phyloP scores from a whole-genome alignment of 352 stramenopile species.

The Pythium folliculosum region DNA sequence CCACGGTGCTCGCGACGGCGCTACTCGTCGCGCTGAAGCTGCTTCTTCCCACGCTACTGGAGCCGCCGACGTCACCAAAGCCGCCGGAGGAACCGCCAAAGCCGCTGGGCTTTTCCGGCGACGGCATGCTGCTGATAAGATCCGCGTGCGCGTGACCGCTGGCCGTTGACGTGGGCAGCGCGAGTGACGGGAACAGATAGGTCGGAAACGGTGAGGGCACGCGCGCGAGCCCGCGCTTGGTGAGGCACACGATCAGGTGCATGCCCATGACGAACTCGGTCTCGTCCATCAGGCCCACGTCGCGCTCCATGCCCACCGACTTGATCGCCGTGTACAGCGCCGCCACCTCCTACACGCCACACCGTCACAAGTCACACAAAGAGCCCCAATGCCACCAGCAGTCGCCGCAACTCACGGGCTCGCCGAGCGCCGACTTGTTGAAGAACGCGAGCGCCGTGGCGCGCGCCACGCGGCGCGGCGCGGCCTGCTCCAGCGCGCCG shows the following conservation, averaged over 20 bases:
- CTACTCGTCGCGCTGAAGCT: not conserved
- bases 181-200: conserved; percentile 65
- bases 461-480: conserved; percentile 23
- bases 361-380: not conserved
- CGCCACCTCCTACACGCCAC: conserved; percentile 37
- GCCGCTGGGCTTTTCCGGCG: conserved; percentile 31
- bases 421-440: conserved; percentile 42
- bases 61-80: not conserved
- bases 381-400: not conserved
- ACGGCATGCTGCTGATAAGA: conserved; percentile 44
- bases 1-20: not conserved
- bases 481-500: conserved; percentile 39
- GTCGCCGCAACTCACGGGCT: not conserved
- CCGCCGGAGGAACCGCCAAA: not conserved
- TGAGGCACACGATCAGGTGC: conserved; percentile 82
- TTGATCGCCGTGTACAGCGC: conserved; percentile 55
- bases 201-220: conserved; percentile 52
- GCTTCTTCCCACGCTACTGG: not conserved
- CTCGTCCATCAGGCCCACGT: conserved; percentile 40
- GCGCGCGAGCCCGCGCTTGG: conserved; percentile 57
- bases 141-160: conserved; percentile 7
- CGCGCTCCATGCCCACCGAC: conserved; percentile 35
- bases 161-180: not conserved
- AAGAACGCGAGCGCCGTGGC: conserved; percentile 54
- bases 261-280: conserved; percentile 71